phyloP scores from a whole-genome alignment of 148 eudicot genomes.

The Rhododendron mucronatum region DNA sequence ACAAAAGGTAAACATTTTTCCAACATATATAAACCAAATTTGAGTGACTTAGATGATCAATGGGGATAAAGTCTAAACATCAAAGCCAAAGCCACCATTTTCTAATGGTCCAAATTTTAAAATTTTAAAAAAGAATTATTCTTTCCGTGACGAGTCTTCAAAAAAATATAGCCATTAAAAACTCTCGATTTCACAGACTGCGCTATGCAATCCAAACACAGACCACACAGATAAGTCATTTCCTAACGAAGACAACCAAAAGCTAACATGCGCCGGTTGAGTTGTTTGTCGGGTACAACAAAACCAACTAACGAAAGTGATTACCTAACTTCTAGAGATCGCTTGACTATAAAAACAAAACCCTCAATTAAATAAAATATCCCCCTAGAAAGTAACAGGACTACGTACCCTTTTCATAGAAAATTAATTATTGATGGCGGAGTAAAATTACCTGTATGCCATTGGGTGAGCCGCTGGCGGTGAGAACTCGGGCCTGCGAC shows the following conservation, averaged over 20 bases:
- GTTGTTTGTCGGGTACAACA: not conserved
- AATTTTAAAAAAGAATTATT: too few species aligned
- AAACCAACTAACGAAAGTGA: not conserved
- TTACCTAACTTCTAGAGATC: not conserved
- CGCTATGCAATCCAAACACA: too few species aligned
- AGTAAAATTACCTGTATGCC: conserved; percentile 70
- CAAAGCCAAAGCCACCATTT: too few species aligned
- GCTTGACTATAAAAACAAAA: not conserved
- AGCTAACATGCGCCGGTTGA: not conserved
- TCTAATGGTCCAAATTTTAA: too few species aligned
- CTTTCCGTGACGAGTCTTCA: too few species aligned
- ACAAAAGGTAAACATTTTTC: too few species aligned
- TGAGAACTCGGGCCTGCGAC: conserved; percentile 59
- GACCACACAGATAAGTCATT: too few species aligned
- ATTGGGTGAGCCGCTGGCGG: conserved; percentile 75
- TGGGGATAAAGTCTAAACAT: too few species aligned
- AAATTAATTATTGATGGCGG: not conserved
- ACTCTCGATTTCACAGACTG: too few species aligned
- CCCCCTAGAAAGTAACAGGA: not conserved
- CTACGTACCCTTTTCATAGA: not conserved
- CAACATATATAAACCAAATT: too few species aligned
- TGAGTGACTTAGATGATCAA: too few species aligned
- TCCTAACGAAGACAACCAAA: not conserved
- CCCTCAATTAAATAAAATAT: not conserved
- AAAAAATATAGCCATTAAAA: too few species aligned